Evolutionary conservation across 768 basidiomycete genomes (phyloP).

Genomic region (Atractiella rhizophila): DNA sequence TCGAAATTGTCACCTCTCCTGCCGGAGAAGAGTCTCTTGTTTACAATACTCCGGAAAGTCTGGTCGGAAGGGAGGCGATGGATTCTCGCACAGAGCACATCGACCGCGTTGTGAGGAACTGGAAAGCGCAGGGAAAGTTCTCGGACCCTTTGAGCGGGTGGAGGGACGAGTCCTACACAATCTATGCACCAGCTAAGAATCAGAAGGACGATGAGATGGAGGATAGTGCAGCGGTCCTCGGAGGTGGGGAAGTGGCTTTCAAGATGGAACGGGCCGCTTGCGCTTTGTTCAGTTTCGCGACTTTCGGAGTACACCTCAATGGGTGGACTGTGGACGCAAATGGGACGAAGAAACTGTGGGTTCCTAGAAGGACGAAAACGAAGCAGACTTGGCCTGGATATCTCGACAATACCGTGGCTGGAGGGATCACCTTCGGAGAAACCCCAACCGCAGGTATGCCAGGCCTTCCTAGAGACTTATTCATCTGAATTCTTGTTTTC

Average conservation of each 20-base stretch:
- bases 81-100: constrained; percentile 12
- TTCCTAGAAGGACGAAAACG: constrained; percentile 55
- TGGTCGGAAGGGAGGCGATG: constrained; percentile 7
- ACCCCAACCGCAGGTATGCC: constrained; percentile 50
- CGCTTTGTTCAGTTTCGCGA: constrained; percentile 64
- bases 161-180: constrained; percentile 55
- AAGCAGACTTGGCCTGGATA: constrained; percentile 48
- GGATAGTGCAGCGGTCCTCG: constrained; percentile 23
- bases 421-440: constrained; percentile 67
- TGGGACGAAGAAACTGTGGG: constrained; percentile 33
- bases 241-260: constrained; percentile 43
- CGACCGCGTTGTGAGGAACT: constrained; percentile 16
- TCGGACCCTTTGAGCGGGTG: constrained; percentile 28
- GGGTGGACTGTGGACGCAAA: too few species aligned
- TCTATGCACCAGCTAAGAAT: constrained; percentile 31
- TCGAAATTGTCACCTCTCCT: too few species aligned
- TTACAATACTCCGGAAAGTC: too few species aligned
- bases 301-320: constrained; percentile 79
- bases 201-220: constrained; percentile 46
- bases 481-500: background rate
- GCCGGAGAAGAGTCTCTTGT: too few species aligned
- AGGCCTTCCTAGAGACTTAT: background rate
- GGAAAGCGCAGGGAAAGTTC: constrained; percentile 21
- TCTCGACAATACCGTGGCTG: constrained; percentile 64
- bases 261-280: constrained; percentile 74